Evolutionary conservation across 805 yeast species (phyloP).

Genomic region (Candida manassasensis): DNA sequence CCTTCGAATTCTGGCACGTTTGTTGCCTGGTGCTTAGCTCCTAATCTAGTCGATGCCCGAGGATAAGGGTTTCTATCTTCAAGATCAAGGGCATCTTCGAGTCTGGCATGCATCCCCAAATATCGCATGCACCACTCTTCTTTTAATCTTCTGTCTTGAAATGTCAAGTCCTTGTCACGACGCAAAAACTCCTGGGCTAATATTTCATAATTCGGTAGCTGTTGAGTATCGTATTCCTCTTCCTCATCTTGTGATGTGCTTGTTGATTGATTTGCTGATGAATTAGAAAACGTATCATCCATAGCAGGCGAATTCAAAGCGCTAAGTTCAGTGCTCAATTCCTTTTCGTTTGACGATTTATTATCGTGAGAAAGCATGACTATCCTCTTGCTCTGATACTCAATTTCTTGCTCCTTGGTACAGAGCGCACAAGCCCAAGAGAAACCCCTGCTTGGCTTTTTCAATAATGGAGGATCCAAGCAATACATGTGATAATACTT

Average conservation of each 20-base stretch:
- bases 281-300: constrained; percentile 5
- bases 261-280: constrained; percentile 9
- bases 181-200: constrained; percentile 50
- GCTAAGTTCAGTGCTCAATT: constrained; percentile 21
- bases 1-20: constrained; percentile 58
- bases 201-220: constrained; percentile 51
- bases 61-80: constrained; percentile 76
- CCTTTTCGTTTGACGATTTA: constrained; percentile 34
- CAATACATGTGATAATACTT: constrained; percentile 75
- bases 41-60: constrained; percentile 71
- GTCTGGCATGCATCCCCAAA: constrained; percentile 65
- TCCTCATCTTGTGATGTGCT: constrained; percentile 9
- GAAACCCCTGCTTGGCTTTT: constrained; percentile 81
- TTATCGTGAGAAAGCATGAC: constrained; percentile 41
- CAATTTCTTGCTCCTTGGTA: constrained; percentile 51
- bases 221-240: constrained; percentile 9
- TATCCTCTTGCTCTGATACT: constrained; percentile 33
- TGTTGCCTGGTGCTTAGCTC: constrained; percentile 67
- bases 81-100: constrained; percentile 73
- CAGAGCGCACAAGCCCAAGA: constrained; percentile 89
- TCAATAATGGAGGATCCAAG: constrained; percentile 74
- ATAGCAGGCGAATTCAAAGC: constrained; percentile 9
- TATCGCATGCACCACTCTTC: constrained; percentile 83
- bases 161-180: constrained; percentile 37
- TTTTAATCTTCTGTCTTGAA: constrained; percentile 45